A percentile compares a stretch with the other conserved stretches of the same genome.
Conservation (phyloP, 2,329 filamentous ascomycete species). For the Huntiella moniliformis region DNA sequence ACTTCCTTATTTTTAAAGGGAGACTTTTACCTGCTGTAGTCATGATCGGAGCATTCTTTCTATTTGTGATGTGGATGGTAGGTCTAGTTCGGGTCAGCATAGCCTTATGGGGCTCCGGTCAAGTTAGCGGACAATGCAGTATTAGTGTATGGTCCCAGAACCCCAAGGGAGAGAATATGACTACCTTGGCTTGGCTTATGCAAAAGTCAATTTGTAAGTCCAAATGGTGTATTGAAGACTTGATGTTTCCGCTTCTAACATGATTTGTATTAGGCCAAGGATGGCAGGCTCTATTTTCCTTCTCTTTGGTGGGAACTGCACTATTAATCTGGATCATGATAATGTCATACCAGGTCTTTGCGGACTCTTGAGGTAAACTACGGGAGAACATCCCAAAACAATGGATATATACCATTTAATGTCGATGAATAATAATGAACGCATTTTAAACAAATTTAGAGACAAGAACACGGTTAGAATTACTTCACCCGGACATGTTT, state of each 20-base stretch:
- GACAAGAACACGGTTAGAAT: not conserved
- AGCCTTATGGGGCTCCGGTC: constrained; percentile 42
- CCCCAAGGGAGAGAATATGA: constrained; percentile 30
- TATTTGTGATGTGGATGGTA: constrained; percentile 50
- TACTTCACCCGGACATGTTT: not conserved
- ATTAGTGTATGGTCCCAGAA: constrained; percentile 33
- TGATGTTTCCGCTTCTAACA: not conserved
- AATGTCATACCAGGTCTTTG: constrained; percentile 48
- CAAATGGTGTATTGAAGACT: not conserved
- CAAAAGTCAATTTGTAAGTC: constrained; percentile 44
- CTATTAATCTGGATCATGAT: constrained; percentile 52
- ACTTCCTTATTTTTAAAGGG: constrained; percentile 42
- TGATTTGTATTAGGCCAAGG: constrained; percentile 27
- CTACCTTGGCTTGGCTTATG: constrained; percentile 44
- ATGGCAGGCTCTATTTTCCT: constrained; percentile 47
- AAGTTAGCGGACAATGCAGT: constrained; percentile 41
- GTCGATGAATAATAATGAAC: not conserved
- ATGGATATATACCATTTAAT: not conserved
- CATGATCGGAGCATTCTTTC: constrained; percentile 44
- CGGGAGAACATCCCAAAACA: not conserved
- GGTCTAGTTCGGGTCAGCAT: constrained; percentile 43
- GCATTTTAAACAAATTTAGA: not conserved
- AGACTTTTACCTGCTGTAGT: constrained; percentile 42
- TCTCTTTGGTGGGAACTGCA: constrained; percentile 38
- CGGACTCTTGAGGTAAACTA: constrained; percentile 18